Base-by-base conservation (phyloP, 768 basidiomycete genomes). In the Auricularia heimuer region DNA sequence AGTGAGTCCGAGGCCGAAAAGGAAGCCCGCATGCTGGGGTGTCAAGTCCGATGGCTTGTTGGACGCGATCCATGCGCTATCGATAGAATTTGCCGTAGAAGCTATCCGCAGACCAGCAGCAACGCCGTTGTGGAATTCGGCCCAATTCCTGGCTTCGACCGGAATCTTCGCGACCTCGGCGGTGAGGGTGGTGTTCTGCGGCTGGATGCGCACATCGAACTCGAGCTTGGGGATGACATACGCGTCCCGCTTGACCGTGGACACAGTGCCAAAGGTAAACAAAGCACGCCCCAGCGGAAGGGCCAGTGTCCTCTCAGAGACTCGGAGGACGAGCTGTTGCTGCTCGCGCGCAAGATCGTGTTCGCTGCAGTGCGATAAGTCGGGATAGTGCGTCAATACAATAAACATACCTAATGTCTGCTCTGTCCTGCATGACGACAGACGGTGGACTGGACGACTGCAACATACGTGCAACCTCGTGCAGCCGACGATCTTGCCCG, bases 81-180 rank as follows among this genome's bases (percentile, higher is more conserved):
- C 93, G 54, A 98, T 83, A 10, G 85, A 85, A 61, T 78, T 75
- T 8, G 88, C 83, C n/a, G 83, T 81, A 0, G 90, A 85, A 0
- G 89, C 86, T 62, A 98, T 85, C 6, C 92, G 86, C 54, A 99
- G 75, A 2, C 89, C 97, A 3, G 93, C 91, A 7, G 94, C 93
- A 0, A 97, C 96, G 10, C 97, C 97, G 68, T 96, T 94, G 75
- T 98, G 94, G 75, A 99, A 99, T 66, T 95, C 91, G n/a, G 92
- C 94, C 97, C 96, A 99, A 62, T 81, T 83, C 4, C 84, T 75
- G 36, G 86, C 87, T 54, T 98, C 95, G 0, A 76, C 69, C 0
- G 83, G 79, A 65, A 94, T 83, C 73, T 92, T 90, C 21, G 87
- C 86, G n/a, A 79, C 72, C 65, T 92, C 91, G 0, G 87, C 85